Evolutionary conservation across 2,329 filamentous ascomycete species (phyloP).

Genomic region (Cladosporium sp.): DNA sequence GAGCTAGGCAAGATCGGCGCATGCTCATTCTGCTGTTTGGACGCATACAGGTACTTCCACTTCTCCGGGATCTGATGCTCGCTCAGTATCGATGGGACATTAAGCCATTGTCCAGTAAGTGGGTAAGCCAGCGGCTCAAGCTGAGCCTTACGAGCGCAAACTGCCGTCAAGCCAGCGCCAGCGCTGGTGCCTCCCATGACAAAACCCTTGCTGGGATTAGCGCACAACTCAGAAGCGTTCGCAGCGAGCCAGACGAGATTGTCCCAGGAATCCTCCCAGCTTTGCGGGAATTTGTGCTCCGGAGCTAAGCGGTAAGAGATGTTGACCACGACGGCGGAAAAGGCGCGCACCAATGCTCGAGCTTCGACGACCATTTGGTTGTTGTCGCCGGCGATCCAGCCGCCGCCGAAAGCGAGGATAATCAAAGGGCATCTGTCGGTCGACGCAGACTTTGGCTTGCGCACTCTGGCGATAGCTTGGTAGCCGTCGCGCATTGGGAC

Average conservation of each 20-base stretch:
- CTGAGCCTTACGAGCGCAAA: slow-evolving; percentile 43
- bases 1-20: slow-evolving; percentile 35
- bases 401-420: slow-evolving; percentile 28
- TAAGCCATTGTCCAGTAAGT: slow-evolving; percentile 50
- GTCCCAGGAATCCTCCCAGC: slow-evolving; percentile 54
- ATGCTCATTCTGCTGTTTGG: slow-evolving; percentile 44
- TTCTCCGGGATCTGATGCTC: slow-evolving; percentile 38
- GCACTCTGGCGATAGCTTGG: slow-evolving; percentile 36
- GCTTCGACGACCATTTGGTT: slow-evolving; percentile 23
- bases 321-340: background rate
- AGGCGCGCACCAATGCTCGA: slow-evolving; percentile 19
- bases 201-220: slow-evolving; percentile 49
- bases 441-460: slow-evolving; percentile 26
- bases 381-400: slow-evolving; percentile 26
- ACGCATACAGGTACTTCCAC: slow-evolving; percentile 43
- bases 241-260: slow-evolving; percentile 46
- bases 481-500: slow-evolving; percentile 37
- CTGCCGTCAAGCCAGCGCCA: slow-evolving; percentile 45
- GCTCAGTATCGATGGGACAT: slow-evolving; percentile 42
- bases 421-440: slow-evolving; percentile 24
- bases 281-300: slow-evolving; percentile 57
- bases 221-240: slow-evolving; percentile 43
- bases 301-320: slow-evolving; percentile 57
- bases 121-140: slow-evolving; percentile 44
- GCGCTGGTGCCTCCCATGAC: slow-evolving; percentile 53